phyloP scores from a whole-genome alignment of 768 basidiomycete species.

The Tulasnella sp. region DNA sequence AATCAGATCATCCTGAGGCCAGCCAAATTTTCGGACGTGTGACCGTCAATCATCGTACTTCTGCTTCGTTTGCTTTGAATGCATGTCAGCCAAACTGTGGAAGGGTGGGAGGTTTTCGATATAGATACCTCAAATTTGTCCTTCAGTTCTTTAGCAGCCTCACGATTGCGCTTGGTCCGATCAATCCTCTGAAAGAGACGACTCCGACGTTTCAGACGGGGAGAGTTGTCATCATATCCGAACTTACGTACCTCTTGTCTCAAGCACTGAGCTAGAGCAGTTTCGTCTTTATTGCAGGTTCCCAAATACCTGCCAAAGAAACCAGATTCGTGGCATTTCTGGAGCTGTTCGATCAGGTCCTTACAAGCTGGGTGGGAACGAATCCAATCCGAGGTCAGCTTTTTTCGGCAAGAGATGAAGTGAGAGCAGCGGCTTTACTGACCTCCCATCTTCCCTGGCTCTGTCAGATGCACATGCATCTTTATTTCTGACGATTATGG shows the following conservation, averaged over 20 bases:
- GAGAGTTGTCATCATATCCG: not conserved
- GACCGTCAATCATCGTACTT: constrained; percentile 7
- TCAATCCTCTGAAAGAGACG: constrained; percentile 1
- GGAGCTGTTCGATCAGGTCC: constrained; percentile 16
- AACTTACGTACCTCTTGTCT: constrained; percentile 14
- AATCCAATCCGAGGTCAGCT: not conserved
- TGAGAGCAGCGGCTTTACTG: not conserved
- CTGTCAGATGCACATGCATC: constrained; percentile 18
- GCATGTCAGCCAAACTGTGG: not conserved
- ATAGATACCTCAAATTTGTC: not conserved
- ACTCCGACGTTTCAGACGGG: not conserved
- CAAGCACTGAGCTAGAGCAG: constrained; percentile 13
- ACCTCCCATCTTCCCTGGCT: constrained; percentile 13
- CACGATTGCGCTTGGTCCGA: constrained; percentile 11
- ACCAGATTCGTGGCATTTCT: constrained; percentile 18
- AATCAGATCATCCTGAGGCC: not conserved
- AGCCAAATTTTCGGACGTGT: not conserved
- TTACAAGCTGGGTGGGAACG: constrained; percentile 11
- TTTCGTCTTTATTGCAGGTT: constrained; percentile 14
- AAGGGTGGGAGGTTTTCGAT: not conserved
- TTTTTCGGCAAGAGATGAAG: not conserved
- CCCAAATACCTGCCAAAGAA: constrained; percentile 16
- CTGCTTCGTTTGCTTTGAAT: constrained; percentile 1
- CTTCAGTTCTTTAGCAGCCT: not conserved
- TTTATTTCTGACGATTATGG: too few relatives aligned